Evolutionary conservation across 2,329 filamentous ascomycete species (phyloP), one percentile per base, ranked within the genome.

Genomic region (Rutstroemia sp.): DNA sequence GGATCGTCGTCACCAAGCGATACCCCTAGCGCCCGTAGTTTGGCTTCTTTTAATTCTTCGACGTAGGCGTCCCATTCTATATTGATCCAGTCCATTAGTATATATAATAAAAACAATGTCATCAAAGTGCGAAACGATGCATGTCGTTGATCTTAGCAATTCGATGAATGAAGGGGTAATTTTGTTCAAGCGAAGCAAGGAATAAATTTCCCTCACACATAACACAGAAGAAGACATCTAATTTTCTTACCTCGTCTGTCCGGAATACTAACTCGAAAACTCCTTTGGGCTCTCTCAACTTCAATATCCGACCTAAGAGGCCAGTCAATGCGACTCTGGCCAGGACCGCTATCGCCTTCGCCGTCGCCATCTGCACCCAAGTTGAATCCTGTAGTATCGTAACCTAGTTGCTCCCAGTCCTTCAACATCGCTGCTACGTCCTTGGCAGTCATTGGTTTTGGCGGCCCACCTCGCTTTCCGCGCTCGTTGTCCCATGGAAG

Each of bases 1-100:
- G 80, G 73, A 51, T 94, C 89, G 5, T 90, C 86, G 49, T 87
- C 84, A 38, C 84, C 88, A 59, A 89, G 79, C 17, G 84, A 91
- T 12, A 97, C 94, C 61, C 94, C 94, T 55, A 99, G 78, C 51
- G 92, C 92, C 59, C 91, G 85, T 52, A 99, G 78, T 73, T 96
- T 99, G 59, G 92, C 90, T 73, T 99, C 94, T 63, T 89, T 84
- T 38, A 97, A 76, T 63, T 87, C 86, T 54, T 87, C 81, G 57
- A 92, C 87, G 70, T 97, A 96, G 25, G 83, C 77, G 66, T 89
- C 87, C 86, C 86, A 89, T 65, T 82, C 66, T 66, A 55, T 44
- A 51, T 56, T 34, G 12, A 51, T 52, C 27, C 34, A 56, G 47
- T 48, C 44, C 25, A 54, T 60, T 58, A 60, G 54, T 56, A 54